Conservation (phyloP, 768 basidiomycete genomes). For the Leccinellum albellum region DNA sequence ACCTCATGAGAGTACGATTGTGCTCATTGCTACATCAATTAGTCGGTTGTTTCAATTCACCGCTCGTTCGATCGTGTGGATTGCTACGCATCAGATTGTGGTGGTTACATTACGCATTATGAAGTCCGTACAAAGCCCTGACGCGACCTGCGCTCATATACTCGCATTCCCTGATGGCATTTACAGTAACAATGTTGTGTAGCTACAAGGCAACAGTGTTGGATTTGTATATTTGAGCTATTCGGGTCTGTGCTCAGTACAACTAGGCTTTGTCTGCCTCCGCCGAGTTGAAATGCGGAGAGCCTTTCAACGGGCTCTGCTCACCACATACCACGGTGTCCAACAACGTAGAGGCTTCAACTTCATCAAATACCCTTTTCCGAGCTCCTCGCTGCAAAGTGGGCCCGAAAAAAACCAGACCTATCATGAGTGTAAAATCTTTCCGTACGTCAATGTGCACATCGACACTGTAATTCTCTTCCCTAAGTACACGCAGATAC, state of each 20-base stretch:
- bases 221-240: neutral
- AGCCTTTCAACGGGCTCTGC: slow-evolving; percentile 7
- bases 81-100: neutral
- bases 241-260: neutral
- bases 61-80: neutral
- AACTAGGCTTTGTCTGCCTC: neutral
- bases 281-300: slow-evolving; percentile 17
- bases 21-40: neutral
- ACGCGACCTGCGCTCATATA: neutral
- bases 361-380: slow-evolving; percentile 46
- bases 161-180: neutral
- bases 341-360: slow-evolving; percentile 36
- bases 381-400: slow-evolving; percentile 36
- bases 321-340: neutral
- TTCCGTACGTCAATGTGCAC: slow-evolving; percentile 64
- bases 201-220: no score
- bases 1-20: neutral
- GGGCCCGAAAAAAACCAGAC: slow-evolving; percentile 45
- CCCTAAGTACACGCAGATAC: slow-evolving; percentile 51
- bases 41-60: neutral
- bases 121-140: neutral
- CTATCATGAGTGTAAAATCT: slow-evolving; percentile 80
- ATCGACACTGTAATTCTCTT: slow-evolving; percentile 5
- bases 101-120: neutral
- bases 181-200: neutral